A percentile compares a stretch with the other conserved stretches of the same genome.
These are phyloP conservation scores for Lathyrus aphaca DNA, from an alignment of 306 rosid genomes.

Conservation along the genomic window DNA sequence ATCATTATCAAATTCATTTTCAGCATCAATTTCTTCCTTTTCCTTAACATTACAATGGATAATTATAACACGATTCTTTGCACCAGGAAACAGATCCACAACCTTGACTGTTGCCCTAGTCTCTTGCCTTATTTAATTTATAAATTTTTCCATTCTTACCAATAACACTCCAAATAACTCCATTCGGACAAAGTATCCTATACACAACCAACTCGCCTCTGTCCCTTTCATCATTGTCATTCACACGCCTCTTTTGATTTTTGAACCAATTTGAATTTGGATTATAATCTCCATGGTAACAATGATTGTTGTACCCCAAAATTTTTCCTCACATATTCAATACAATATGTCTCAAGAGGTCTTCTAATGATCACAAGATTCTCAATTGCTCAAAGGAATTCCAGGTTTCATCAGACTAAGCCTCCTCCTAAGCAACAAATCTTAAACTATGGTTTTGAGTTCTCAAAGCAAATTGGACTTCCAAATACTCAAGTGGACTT, in stretches of 20 bases:
- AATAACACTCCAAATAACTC: slow-evolving; percentile 88
- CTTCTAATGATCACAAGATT: too few relatives aligned
- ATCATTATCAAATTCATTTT: slow-evolving; percentile 65
- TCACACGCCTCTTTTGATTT: slow-evolving; percentile 64
- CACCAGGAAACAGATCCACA: slow-evolving; percentile 97
- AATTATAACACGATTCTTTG: slow-evolving; percentile 78
- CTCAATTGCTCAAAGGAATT: too few relatives aligned
- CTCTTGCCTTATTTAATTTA: slow-evolving; percentile 90
- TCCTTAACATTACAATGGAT: slow-evolving; percentile 79
- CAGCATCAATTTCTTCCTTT: slow-evolving; percentile 76
- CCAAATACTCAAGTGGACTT: too few relatives aligned
- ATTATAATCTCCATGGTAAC: too few relatives aligned
- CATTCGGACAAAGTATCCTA: slow-evolving; percentile 88
- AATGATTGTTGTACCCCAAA: too few relatives aligned
- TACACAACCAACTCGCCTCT: slow-evolving; percentile 72
- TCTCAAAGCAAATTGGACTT: too few relatives aligned
- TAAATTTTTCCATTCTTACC: slow-evolving; percentile 96
- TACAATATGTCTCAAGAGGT: too few relatives aligned
- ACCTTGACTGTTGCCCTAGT: slow-evolving; percentile 86
- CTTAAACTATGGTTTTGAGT: too few relatives aligned
- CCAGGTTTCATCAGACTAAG: too few relatives aligned
- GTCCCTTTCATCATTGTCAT: slow-evolving; percentile 62
- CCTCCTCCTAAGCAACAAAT: too few relatives aligned
- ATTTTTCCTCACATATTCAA: too few relatives aligned
- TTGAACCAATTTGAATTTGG: too few relatives aligned